Evolutionary conservation across 805 yeast species (phyloP).

Genomic region (Lachancea meyersii): DNA sequence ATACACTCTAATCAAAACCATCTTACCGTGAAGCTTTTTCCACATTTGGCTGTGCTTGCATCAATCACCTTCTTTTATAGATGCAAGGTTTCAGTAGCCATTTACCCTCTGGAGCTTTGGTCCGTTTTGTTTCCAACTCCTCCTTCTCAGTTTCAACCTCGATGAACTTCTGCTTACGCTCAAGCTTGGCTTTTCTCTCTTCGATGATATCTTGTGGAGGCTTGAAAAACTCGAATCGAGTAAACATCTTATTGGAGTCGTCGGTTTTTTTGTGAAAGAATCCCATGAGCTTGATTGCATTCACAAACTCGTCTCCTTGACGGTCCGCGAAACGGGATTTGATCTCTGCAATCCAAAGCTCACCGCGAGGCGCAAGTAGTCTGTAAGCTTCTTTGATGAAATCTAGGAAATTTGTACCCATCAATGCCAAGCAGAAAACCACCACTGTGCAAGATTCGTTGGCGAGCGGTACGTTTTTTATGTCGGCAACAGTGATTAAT

Average conservation of each 20-base stretch:
- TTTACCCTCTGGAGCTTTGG: conserved; percentile 61
- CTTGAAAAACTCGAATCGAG: conserved; percentile 88
- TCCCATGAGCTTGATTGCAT: conserved; percentile 69
- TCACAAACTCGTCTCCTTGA: conserved; percentile 73
- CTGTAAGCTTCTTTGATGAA: conserved; percentile 87
- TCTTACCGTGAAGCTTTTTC: too few relatives aligned
- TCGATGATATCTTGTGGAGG: conserved; percentile 65
- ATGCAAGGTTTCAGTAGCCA: conserved; percentile 95
- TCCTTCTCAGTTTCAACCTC: conserved; percentile 64
- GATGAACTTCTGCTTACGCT: conserved; percentile 58
- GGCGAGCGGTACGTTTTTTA: conserved; percentile 77
- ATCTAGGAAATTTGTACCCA: conserved; percentile 96
- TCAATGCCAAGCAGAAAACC: conserved; percentile 87
- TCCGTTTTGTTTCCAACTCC: conserved; percentile 49
- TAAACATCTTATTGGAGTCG: conserved; percentile 84
- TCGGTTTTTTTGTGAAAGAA: conserved; percentile 87
- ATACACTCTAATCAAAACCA: too few relatives aligned
- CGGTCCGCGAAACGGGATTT: conserved; percentile 81
- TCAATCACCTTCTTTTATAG: conserved; percentile 68
- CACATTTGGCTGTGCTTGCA: neutral
- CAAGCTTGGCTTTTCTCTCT: conserved; percentile 55
- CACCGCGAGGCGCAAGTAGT: conserved; percentile 83
- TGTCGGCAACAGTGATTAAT: conserved; percentile 93
- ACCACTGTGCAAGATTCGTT: conserved; percentile 79
- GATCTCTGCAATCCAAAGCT: conserved; percentile 95